Percentiles rank a stretch among this genome's conserved stretches.
Evolutionary conservation across 73 alveolate genomes (phyloP).

Genomic region (Diophrys sp.): DNA sequence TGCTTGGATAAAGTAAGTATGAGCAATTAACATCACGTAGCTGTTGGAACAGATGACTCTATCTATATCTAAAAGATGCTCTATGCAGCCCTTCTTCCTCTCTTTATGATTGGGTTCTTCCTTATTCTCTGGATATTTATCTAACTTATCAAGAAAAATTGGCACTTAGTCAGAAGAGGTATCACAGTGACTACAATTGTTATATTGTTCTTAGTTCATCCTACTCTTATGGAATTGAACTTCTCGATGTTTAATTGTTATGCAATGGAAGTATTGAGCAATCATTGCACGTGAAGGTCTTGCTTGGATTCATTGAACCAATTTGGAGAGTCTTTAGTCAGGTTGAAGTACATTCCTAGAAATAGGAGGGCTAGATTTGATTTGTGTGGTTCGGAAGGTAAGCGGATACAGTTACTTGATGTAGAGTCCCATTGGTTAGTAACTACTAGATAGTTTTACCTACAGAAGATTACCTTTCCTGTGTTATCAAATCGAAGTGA

Average conservation of each 20-base stretch:
- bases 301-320: no score
- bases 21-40: neutral
- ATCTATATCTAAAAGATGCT: constrained; percentile 9
- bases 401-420: no score
- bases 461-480: no score
- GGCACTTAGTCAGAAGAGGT: constrained; percentile 1
- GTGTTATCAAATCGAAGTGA: no score
- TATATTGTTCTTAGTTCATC: constrained; percentile 38
- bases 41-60: neutral
- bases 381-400: no score
- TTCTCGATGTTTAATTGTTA: constrained; percentile 45
- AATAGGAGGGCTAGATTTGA: no score
- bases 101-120: neutral
- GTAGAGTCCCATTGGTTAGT: no score
- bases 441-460: no score
- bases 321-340: no score
- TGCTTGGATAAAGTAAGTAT: constrained; percentile 22
- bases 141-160: constrained; percentile 18
- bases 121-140: neutral
- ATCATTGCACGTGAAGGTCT: no score
- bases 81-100: neutral
- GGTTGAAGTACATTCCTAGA: no score
- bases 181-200: constrained; percentile 24
- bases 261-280: constrained; percentile 6
- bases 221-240: constrained; percentile 32